Evolutionary conservation across 345 rosid genomes (phyloP).

Genomic region (Populus nigra): DNA sequence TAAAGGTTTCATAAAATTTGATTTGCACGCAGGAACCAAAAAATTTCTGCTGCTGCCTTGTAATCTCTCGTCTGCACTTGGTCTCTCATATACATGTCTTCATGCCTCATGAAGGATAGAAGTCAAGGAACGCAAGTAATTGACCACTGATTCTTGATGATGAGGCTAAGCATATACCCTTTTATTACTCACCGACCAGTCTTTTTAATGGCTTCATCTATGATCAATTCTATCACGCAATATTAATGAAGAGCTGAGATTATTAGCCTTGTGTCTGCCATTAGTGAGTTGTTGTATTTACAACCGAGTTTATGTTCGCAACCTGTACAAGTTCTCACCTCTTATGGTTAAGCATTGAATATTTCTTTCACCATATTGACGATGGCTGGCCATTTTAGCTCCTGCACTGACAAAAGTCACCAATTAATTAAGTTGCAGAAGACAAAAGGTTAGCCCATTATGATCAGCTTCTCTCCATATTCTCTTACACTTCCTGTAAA

Average conservation of each 20-base stretch:
- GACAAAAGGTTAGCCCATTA: background rate
- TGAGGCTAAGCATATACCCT: background rate
- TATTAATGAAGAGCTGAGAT: slow-evolving; percentile 1
- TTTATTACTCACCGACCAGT: background rate
- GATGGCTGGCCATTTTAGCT: background rate
- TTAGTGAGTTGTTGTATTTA: background rate
- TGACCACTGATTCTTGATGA: background rate
- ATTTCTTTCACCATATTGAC: background rate
- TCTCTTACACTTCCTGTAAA: background rate
- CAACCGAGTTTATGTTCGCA: background rate
- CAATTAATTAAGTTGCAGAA: background rate
- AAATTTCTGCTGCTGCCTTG: background rate
- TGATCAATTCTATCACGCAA: slow-evolving; percentile 11
- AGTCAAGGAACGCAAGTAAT: background rate
- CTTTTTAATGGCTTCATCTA: slow-evolving; percentile 8
- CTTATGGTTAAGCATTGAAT: background rate
- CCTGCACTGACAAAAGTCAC: background rate
- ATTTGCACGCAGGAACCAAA: background rate
- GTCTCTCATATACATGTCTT: background rate
- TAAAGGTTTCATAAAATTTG: slow-evolving; percentile 10
- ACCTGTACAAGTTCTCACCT: background rate
- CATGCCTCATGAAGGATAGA: background rate
- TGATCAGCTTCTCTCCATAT: background rate
- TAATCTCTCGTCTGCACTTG: background rate
- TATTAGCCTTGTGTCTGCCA: slow-evolving; percentile 22